phyloP scores from a whole-genome alignment of 2,329 filamentous ascomycete species.

The Colletotrichum lupini region DNA sequence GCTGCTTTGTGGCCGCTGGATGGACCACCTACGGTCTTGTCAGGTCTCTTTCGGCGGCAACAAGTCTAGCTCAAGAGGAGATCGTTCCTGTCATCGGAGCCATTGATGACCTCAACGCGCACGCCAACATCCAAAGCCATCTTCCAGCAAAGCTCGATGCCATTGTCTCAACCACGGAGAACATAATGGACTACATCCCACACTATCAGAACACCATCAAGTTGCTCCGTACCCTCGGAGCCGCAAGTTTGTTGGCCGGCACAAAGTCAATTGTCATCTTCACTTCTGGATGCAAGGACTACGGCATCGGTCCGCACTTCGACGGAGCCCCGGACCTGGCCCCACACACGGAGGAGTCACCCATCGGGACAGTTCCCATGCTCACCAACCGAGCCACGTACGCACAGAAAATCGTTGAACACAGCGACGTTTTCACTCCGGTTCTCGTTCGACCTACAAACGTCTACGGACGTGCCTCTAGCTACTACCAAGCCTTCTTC shows the following conservation, averaged over 20 bases:
- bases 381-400: constrained; percentile 44
- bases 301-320: constrained; percentile 49
- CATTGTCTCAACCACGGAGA: constrained; percentile 56
- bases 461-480: constrained; percentile 57
- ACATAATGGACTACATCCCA: constrained; percentile 49
- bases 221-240: constrained; percentile 48
- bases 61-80: constrained; percentile 47
- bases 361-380: constrained; percentile 45
- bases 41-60: constrained; percentile 45
- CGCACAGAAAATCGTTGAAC: constrained; percentile 49
- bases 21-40: constrained; percentile 58
- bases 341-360: constrained; percentile 56
- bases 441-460: constrained; percentile 58
- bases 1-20: constrained; percentile 57
- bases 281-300: constrained; percentile 63
- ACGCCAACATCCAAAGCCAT: constrained; percentile 41
- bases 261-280: constrained; percentile 55
- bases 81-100: constrained; percentile 54
- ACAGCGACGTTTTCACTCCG: constrained; percentile 53
- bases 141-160: constrained; percentile 50
- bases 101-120: constrained; percentile 45
- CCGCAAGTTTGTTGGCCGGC: constrained; percentile 45
- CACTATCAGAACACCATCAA: constrained; percentile 51
- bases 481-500: constrained; percentile 55
- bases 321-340: constrained; percentile 48